Evolutionary conservation across 768 basidiomycete species (phyloP).

Genomic region (Psilocybe subaeruginosa): DNA sequence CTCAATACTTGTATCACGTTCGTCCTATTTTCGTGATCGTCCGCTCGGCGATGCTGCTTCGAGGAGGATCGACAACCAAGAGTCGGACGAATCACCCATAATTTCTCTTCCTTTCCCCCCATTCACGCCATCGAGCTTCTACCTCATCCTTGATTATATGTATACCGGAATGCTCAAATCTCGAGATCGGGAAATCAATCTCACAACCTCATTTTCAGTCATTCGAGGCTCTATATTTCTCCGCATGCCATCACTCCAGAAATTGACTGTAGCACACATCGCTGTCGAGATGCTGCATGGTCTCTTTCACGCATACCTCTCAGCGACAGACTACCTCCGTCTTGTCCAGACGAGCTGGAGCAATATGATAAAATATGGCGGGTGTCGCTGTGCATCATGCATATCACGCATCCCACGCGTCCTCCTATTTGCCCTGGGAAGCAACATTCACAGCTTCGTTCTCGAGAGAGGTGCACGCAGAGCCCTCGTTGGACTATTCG

Average conservation of each 20-base stretch:
- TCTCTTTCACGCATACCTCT: conserved; percentile 4
- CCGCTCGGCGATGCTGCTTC: neutral
- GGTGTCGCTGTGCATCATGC: neutral
- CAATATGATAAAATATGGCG: neutral
- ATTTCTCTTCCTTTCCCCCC: conserved; percentile 3
- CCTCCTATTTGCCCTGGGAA: neutral
- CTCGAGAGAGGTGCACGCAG: neutral
- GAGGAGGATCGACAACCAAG: neutral
- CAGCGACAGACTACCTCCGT: neutral
- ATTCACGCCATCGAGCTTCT: neutral
- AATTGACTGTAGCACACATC: neutral
- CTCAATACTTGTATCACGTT: conserved; percentile 4
- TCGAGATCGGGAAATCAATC: neutral
- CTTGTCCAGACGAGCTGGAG: neutral
- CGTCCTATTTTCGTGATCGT: neutral
- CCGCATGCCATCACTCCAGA: neutral
- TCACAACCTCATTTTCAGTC: conserved; percentile 5
- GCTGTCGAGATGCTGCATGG: conserved; percentile 7
- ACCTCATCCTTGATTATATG: conserved; percentile 7
- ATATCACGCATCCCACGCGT: neutral
- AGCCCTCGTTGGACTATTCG: neutral
- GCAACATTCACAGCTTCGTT: neutral
- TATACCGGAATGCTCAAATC: conserved; percentile 2
- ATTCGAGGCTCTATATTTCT: neutral
- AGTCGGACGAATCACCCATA: neutral